These are phyloP conservation scores for Musa balbisiana DNA, from an alignment of 202 grass and related monocot species.

Conservation along the genomic window DNA sequence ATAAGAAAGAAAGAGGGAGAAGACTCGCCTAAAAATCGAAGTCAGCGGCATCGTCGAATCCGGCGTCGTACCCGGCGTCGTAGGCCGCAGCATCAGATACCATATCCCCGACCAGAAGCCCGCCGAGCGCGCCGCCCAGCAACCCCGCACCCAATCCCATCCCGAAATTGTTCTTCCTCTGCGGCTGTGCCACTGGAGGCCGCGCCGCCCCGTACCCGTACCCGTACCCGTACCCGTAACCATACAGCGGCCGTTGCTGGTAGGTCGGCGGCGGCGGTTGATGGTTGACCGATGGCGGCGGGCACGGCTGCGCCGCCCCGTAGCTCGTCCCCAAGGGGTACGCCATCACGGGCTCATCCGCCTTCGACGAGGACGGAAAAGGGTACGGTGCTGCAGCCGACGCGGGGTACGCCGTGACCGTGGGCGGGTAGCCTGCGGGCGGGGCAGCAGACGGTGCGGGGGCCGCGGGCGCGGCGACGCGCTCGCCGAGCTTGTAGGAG, in stretches of 20 bases:
- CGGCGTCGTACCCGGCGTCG: constrained; percentile 52
- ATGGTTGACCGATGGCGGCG: neutral
- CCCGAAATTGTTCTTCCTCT: constrained; percentile 26
- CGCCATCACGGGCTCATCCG: constrained; percentile 2
- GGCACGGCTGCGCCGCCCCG: constrained; percentile 14
- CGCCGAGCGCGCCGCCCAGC: constrained; percentile 52
- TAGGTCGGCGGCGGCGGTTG: neutral
- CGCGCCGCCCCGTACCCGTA: constrained; percentile 35
- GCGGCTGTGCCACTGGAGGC: constrained; percentile 19
- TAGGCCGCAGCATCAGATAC: constrained; percentile 32
- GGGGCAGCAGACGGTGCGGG: neutral
- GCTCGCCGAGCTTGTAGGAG: constrained; percentile 43
- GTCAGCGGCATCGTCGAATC: constrained; percentile 29
- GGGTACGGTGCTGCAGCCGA: constrained; percentile 18
- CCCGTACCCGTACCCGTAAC: constrained; percentile 20
- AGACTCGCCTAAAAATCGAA: constrained; percentile 15
- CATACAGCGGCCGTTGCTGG: neutral
- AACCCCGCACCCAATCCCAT: constrained; percentile 51
- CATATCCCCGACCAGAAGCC: constrained; percentile 61
- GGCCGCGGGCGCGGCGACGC: neutral
- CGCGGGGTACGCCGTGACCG: neutral
- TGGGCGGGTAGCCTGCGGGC: constrained; percentile 19
- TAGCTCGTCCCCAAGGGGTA: constrained; percentile 13
- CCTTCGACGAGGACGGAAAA: neutral
- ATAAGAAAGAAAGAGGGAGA: neutral